These are phyloP conservation scores for Penstemon newberryi DNA, from an alignment of 257 asterid species.

Conservation along the genomic window DNA sequence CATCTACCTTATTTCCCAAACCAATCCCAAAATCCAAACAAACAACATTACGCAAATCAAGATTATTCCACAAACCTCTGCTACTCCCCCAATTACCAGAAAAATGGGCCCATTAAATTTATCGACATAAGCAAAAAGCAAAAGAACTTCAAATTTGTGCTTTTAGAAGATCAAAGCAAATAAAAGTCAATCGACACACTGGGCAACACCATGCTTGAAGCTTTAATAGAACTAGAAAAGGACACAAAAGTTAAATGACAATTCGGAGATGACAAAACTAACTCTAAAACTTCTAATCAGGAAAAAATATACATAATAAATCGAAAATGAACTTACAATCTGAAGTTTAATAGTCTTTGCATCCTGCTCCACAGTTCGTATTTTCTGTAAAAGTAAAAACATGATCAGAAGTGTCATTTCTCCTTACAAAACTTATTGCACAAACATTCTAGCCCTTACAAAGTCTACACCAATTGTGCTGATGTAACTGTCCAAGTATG, in stretches of 20 bases:
- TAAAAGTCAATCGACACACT: neutral
- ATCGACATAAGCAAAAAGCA: neutral
- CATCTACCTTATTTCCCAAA: too few species aligned
- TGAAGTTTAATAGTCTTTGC: slow-evolving; percentile 82
- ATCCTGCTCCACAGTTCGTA: slow-evolving; percentile 68
- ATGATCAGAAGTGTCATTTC: slow-evolving; percentile 26
- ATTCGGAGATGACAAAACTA: neutral
- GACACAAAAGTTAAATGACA: neutral
- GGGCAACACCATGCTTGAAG: neutral
- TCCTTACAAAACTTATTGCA: slow-evolving; percentile 1
- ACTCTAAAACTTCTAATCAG: slow-evolving; percentile 5
- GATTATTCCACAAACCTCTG: too few species aligned
- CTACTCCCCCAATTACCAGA: too few species aligned
- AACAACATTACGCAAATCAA: too few species aligned
- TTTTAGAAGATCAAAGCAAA: neutral
- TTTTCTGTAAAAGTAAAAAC: slow-evolving; percentile 44
- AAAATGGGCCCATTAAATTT: neutral
- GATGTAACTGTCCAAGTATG: slow-evolving; percentile 63
- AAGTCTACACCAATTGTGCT: slow-evolving; percentile 70
- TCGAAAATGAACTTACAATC: slow-evolving; percentile 46
- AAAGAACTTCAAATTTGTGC: neutral
- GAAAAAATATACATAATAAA: neutral
- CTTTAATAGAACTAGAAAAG: neutral
- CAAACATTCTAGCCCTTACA: slow-evolving; percentile 36
- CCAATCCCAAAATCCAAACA: too few species aligned